These are phyloP conservation scores for Allium sativum DNA, from an alignment of 106 monocot genomes.

Conservation along the genomic window DNA sequence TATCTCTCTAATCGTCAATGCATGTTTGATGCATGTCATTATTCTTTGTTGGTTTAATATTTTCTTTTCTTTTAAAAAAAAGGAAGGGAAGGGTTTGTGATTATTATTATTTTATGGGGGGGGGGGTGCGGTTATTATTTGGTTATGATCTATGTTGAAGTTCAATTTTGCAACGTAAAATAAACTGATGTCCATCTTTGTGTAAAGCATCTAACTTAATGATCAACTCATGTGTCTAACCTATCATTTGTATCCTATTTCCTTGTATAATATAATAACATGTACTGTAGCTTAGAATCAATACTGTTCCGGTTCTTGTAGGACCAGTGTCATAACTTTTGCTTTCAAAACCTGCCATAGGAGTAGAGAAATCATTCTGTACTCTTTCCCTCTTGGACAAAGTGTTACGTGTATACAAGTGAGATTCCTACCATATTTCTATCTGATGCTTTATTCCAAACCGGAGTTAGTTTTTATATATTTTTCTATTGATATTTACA, in stretches of 20 bases:
- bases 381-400: conserved; percentile 55
- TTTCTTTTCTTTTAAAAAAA: too few species aligned
- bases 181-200: too few species aligned
- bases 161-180: too few species aligned
- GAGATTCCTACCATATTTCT: neutral
- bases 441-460: conserved; percentile 14
- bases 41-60: too few species aligned
- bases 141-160: neutral
- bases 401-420: conserved; percentile 71
- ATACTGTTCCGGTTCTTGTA: conserved; percentile 77
- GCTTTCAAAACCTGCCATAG: conserved; percentile 78
- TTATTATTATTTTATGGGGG: too few species aligned
- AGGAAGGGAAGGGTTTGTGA: too few species aligned
- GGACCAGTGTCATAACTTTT: conserved; percentile 81
- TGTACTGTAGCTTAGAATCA: conserved; percentile 56
- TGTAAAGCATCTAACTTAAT: too few species aligned
- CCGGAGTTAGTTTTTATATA: neutral
- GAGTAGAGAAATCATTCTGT: conserved; percentile 66
- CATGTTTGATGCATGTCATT: too few species aligned
- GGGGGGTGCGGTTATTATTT: neutral
- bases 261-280: neutral
- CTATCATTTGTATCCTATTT: neutral
- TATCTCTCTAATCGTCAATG: too few species aligned
- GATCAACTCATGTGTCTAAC: neutral
- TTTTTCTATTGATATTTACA: neutral